Percentiles rank a stretch among this genome's conserved stretches.
Conservation (phyloP, 1,284 basidiomycete genomes). For the Neolentinus lepideus region DNA sequence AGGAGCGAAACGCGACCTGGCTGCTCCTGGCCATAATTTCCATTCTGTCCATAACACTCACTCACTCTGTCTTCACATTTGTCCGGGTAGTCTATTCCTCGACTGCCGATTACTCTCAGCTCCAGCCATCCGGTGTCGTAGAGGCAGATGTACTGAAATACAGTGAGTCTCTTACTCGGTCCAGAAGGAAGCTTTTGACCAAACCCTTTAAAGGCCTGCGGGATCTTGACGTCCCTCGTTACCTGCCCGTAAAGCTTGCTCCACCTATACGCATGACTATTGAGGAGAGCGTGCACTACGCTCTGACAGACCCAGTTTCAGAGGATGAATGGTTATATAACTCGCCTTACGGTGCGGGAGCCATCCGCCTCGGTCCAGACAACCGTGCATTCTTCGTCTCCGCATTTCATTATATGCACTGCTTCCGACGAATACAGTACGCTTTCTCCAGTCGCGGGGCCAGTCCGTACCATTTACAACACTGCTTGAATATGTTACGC, state of each 20-base stretch:
- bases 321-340: background rate
- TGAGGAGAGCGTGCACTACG: background rate
- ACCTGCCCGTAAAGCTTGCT: background rate
- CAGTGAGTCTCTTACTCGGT: too few species aligned
- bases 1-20: too few species aligned
- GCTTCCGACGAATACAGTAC: constrained; percentile 4
- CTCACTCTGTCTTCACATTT: too few species aligned
- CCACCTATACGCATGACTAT: background rate
- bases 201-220: background rate
- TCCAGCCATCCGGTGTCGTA: too few species aligned
- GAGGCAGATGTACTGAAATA: too few species aligned
- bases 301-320: background rate
- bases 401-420: constrained; percentile 10
- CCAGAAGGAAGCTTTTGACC: too few species aligned
- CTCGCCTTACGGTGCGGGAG: background rate
- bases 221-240: background rate
- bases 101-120: too few species aligned
- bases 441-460: background rate
- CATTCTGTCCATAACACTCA: too few species aligned
- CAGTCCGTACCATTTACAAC: background rate
- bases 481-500: constrained; percentile 7
- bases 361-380: constrained; percentile 6
- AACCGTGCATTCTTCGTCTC: constrained; percentile 5
- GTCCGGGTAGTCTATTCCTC: too few species aligned
- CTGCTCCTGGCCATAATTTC: too few species aligned